Base-by-base conservation (phyloP, 140 eudicot genomes). In the Anethum foeniculum region DNA sequence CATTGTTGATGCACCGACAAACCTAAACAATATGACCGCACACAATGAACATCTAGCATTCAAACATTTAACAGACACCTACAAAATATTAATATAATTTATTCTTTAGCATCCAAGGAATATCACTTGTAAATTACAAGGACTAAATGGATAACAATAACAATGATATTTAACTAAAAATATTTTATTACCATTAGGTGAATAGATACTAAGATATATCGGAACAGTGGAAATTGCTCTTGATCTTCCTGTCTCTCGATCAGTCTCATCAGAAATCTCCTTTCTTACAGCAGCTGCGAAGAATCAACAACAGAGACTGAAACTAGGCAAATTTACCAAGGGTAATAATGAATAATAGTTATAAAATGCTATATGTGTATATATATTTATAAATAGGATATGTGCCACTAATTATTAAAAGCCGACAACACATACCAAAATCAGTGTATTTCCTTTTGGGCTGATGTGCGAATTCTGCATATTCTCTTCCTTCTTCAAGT, bases 181-280 rank as follows among this genome's bases (percentile, higher is more conserved):
- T 43, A 65, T 41, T 23, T 60, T 84, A 88, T 86, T 76, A 95
- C 99, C 99, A 78, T 87, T 88, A 21, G 99, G 99, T 67, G 97
- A 95, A 80, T 90, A 90, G 78, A 95, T 95, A 77, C 97, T 95
- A 82, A 95, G 92, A 85, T 95, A 91, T 75, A 95, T 92, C 8
- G 97, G 99, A 69, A 92, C 97, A 7, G 87, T 86, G 51, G 99
- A 95, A 71, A 95, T 90, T 83, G 82, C 87, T 87, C 88, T 95
- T 80, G 80, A 54, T 60, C 97, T 92, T 13, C 99, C 99, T 2
- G 97, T 92, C 91, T 92, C 99, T 41, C 99, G 90, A 82, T 95
- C 99, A 64, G 97, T 95, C 88, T 95, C 99, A 81, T 95, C 97
- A 19, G 94, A 77, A 34, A 95, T 95, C 85, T 95, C 97, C 87